Base-by-base conservation (phyloP, 805 yeast genomes). In the Saccharomycopsis fodiens region DNA sequence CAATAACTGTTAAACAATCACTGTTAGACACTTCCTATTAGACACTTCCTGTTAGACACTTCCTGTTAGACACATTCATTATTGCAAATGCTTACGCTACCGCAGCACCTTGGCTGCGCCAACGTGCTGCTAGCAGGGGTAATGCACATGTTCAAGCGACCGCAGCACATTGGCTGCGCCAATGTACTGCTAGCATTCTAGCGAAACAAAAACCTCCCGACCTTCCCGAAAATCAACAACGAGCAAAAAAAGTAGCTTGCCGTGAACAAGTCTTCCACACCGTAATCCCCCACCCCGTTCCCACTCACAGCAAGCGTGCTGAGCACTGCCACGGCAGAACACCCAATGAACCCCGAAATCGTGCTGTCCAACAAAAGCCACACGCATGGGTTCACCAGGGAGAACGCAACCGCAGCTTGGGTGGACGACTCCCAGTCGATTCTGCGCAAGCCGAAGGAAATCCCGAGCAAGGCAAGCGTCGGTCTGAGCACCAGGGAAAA, bases 341-440 rank as follows among this genome's bases (percentile, higher is more conserved):
- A 54, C 1, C 71, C 68, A 15, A 73, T 44, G 46, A 78, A 67
- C 19, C 82, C 80, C 12, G 74, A 67, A 6, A 68, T 47, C 2
- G 84, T 72, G 1, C 82, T 79, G 56, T 80, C 87, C 42, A 80
- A 68, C 41, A 79, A 63, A 43, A 76, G 57, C 88, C 91, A 82
- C 27, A 83, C 64, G 3, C 82, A 74, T 0, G 83, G 74, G 60
- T 79, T 80, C 45, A 81, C 63, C 19, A 77, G 60, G 10, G 77
- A 66, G 82, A 86, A 82, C 3, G 79, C 69, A 37, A 74, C 62
- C 3, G 82, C 70, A 10, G 83, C 81, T 55, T 84, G 88, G 36
- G 78, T 62, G 16, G 79, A 70, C 0, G 82, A 73, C 41, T 70
- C 63, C 91, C 91, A 83, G 54, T 79, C 82, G 32, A 80, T 67